Evolutionary conservation across 2,329 filamentous ascomycete genomes (phyloP).

Genomic region (Xylariaceae sp.): DNA sequence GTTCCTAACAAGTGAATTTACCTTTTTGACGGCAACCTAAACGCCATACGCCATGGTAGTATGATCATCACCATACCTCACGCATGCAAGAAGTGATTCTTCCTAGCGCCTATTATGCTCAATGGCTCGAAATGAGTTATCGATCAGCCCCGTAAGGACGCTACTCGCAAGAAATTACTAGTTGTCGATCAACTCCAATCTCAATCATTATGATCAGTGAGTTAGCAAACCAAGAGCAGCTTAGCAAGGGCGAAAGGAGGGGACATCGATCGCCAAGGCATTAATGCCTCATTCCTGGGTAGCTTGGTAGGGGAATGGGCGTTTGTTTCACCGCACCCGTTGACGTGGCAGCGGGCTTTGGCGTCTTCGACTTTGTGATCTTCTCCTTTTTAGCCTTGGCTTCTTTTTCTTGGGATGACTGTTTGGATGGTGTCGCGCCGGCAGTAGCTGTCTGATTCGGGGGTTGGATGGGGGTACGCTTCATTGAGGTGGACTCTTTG

Average conservation of each 20-base stretch:
- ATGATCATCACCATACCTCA: background rate
- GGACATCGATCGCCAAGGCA: background rate
- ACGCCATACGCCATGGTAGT: conserved; percentile 8
- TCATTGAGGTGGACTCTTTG: conserved; percentile 22
- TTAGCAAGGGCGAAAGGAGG: background rate
- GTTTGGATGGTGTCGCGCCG: conserved; percentile 19
- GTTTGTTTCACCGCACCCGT: conserved; percentile 20
- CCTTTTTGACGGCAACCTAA: conserved; percentile 3
- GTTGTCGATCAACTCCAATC: background rate
- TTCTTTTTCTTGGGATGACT: conserved; percentile 27
- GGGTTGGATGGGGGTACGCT: conserved; percentile 32
- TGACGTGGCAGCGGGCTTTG: conserved; percentile 16
- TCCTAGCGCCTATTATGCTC: background rate
- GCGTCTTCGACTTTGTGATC: conserved; percentile 25
- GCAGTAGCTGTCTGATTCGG: conserved; percentile 23
- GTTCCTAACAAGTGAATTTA: conserved; percentile 1
- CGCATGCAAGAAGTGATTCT: conserved; percentile 7
- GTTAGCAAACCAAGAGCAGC: background rate
- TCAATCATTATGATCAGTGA: background rate
- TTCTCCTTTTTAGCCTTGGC: conserved; percentile 29
- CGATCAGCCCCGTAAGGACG: background rate
- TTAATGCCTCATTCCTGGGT: conserved; percentile 26
- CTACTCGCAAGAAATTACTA: background rate
- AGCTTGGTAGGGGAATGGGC: conserved; percentile 24
- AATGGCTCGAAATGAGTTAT: background rate